Evolutionary conservation across 2,329 filamentous ascomycete genomes (phyloP).

Genomic region (Rhytidhysteron rufulum): DNA sequence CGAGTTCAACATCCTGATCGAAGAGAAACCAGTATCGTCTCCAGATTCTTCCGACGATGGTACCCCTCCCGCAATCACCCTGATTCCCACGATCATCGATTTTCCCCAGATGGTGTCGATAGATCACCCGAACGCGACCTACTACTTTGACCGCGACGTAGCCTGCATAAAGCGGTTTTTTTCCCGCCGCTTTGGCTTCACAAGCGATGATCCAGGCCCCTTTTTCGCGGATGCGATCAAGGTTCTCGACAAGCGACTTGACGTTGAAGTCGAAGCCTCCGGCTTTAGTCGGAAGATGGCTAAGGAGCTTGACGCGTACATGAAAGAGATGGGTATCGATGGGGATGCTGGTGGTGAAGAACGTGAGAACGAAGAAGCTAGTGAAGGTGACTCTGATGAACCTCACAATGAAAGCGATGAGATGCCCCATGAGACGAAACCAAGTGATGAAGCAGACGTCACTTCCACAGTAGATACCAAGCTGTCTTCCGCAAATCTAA

Average conservation of each 20-base stretch:
- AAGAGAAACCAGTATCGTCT: slow-evolving; percentile 54
- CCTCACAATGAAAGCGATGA: not conserved
- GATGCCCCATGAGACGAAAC: slow-evolving; percentile 1
- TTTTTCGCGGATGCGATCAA: slow-evolving; percentile 83
- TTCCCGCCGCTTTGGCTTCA: slow-evolving; percentile 81
- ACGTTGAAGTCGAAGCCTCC: slow-evolving; percentile 85
- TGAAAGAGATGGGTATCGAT: slow-evolving; percentile 66
- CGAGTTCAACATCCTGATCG: slow-evolving; percentile 96
- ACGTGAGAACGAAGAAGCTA: slow-evolving; percentile 15
- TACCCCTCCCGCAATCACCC: slow-evolving; percentile 39
- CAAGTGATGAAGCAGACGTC: slow-evolving; percentile 1
- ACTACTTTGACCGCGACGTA: slow-evolving; percentile 96
- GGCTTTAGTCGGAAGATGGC: slow-evolving; percentile 97
- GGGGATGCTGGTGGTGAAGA: slow-evolving; percentile 43
- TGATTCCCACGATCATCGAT: slow-evolving; percentile 87
- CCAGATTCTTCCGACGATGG: slow-evolving; percentile 4
- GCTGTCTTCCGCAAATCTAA: slow-evolving; percentile 12
- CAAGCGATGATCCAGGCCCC: slow-evolving; percentile 74
- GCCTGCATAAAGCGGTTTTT: slow-evolving; percentile 96
- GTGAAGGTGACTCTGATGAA: slow-evolving; percentile 13
- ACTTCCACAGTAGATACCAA: not conserved
- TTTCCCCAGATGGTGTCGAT: slow-evolving; percentile 98
- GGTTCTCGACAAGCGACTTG: slow-evolving; percentile 65
- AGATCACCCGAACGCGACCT: slow-evolving; percentile 87
- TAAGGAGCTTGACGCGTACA: slow-evolving; percentile 87